A percentile compares a stretch with the other conserved stretches of the same genome.
Conservation (phyloP, 148 eudicot genomes). For the Diospyros lotus region DNA sequence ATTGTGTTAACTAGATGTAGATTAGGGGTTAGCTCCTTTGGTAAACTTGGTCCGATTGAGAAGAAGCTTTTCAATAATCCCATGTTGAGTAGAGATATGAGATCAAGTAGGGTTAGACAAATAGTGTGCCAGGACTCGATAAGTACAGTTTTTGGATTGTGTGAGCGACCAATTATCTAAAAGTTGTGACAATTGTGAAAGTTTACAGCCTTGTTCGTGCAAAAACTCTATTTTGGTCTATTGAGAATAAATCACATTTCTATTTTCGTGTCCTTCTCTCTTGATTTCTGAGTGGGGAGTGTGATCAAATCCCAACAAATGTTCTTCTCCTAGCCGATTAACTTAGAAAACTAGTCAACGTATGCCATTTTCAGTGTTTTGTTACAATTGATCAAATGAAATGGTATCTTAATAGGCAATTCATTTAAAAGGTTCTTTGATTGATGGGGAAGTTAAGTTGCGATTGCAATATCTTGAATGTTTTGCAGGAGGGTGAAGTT, state of each 20-base stretch:
- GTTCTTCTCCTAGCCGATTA: background rate
- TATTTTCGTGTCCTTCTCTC: background rate
- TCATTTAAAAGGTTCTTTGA: background rate
- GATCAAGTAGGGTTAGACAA: background rate
- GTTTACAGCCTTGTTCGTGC: no score
- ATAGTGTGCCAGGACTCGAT: background rate
- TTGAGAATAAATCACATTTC: background rate
- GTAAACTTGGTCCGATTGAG: no score
- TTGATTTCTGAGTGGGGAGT: background rate
- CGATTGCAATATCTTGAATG: background rate
- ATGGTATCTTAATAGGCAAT: background rate
- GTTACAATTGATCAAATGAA: background rate
- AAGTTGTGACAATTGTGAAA: no score
- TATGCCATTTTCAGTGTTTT: background rate
- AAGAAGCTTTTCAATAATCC: no score
- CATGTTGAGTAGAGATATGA: no score
- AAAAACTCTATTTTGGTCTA: no score
- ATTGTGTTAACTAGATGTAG: no score
- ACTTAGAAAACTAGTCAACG: no score
- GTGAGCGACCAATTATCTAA: no score
- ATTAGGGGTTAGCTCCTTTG: no score
- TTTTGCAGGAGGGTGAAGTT: constrained; percentile 61
- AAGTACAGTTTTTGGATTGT: no score
- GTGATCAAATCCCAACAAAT: background rate
- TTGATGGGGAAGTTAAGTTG: background rate